These are phyloP conservation scores for Hypomontagnella monticulosa DNA, from an alignment of 495 filamentous ascomycete species.

Conservation along the genomic window DNA sequence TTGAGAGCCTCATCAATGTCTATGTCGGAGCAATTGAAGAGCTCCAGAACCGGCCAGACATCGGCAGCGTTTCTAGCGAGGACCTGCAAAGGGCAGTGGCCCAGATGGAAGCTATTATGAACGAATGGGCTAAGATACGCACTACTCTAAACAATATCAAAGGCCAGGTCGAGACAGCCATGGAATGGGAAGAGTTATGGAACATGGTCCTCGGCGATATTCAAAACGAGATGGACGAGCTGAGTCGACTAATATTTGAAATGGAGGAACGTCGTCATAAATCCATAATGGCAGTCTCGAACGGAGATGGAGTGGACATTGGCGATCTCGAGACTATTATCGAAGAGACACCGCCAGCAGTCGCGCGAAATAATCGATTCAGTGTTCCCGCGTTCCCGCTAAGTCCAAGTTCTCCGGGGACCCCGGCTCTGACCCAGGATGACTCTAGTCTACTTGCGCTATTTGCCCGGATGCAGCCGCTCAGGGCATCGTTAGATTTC, in stretches of 20 bases:
- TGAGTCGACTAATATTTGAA: conserved; percentile 86
- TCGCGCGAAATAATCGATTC: conserved; percentile 67
- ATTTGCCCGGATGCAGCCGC: conserved; percentile 93
- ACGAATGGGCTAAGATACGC: conserved; percentile 85
- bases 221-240: conserved; percentile 84
- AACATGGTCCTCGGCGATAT: conserved; percentile 93
- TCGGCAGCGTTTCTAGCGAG: conserved; percentile 70
- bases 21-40: conserved; percentile 92
- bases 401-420: conserved; percentile 65
- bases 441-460: conserved; percentile 84
- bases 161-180: conserved; percentile 90
- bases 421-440: conserved; percentile 72
- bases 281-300: conserved; percentile 67
- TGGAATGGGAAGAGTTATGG: conserved; percentile 99
- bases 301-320: conserved; percentile 76
- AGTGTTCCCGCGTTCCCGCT: conserved; percentile 69
- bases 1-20: conserved; percentile 86
- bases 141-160: conserved; percentile 79
- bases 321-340: conserved; percentile 93
- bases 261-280: conserved; percentile 94
- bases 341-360: conserved; percentile 79
- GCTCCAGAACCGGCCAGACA: conserved; percentile 82
- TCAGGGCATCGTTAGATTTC: conserved; percentile 93
- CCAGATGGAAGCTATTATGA: conserved; percentile 86
- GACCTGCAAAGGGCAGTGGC: conserved; percentile 75